phyloP scores from a whole-genome alignment of 2,329 filamentous ascomycete species.

The Colletotrichum sojae region DNA sequence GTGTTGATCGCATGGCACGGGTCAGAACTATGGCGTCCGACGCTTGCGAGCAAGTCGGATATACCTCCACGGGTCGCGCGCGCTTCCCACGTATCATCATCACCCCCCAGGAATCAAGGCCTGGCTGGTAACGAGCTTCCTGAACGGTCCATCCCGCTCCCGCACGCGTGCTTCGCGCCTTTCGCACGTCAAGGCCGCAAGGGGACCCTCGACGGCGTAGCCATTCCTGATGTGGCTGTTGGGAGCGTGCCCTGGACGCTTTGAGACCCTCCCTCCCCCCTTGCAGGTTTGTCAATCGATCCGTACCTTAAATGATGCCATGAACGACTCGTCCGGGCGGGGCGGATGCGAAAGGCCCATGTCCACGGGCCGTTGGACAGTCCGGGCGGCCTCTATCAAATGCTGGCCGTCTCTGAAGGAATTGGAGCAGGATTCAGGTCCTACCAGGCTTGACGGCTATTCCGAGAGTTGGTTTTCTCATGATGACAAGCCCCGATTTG shows the following conservation, averaged over 20 bases:
- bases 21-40: background rate
- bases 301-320: conserved; percentile 5
- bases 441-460: too few relatives aligned
- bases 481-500: too few relatives aligned
- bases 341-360: background rate
- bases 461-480: too few relatives aligned
- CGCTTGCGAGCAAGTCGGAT: background rate
- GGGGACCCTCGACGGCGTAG: background rate
- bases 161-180: background rate
- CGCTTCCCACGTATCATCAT: too few relatives aligned
- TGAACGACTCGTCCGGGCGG: conserved; percentile 9
- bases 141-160: conserved; percentile 10
- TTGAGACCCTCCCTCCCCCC: background rate
- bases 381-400: too few relatives aligned
- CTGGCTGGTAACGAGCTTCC: conserved; percentile 12
- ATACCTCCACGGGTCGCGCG: too few relatives aligned
- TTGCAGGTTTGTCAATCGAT: background rate
- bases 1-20: background rate
- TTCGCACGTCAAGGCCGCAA: conserved; percentile 10
- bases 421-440: too few relatives aligned
- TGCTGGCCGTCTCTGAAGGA: too few relatives aligned
- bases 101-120: conserved; percentile 5
- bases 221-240: conserved; percentile 13
- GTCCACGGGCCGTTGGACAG: background rate
- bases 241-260: too few relatives aligned